Conservation (phyloP, 1,139 yeast species). For the Lodderomyces theae region DNA sequence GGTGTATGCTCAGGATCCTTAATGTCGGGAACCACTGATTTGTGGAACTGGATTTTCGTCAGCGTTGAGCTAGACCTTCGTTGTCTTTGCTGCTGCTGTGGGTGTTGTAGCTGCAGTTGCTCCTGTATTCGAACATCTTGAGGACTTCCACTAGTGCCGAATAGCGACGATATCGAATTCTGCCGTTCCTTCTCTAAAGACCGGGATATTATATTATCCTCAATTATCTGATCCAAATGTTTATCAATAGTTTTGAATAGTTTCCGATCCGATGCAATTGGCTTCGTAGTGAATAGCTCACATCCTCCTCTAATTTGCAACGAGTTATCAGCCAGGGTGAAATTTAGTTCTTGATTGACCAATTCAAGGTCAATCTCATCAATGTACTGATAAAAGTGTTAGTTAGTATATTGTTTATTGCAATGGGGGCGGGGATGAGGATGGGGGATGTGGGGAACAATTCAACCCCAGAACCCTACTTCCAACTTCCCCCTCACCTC, state of each 20-base stretch:
- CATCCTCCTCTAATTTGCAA: slow-evolving; percentile 79
- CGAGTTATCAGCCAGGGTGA: slow-evolving; percentile 84
- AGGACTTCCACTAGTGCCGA: slow-evolving; percentile 40
- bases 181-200: slow-evolving; percentile 42
- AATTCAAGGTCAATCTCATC: slow-evolving; percentile 89
- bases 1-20: slow-evolving; percentile 1
- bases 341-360: slow-evolving; percentile 81
- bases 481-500: too few species aligned
- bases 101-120: slow-evolving; percentile 22
- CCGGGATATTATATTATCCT: slow-evolving; percentile 50
- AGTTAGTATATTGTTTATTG: slow-evolving; percentile 8
- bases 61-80: slow-evolving; percentile 24
- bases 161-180: slow-evolving; percentile 33
- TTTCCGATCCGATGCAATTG: slow-evolving; percentile 86
- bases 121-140: slow-evolving; percentile 13
- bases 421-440: too few species aligned
- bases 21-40: slow-evolving; percentile 8
- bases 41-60: slow-evolving; percentile 10
- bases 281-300: slow-evolving; percentile 91
- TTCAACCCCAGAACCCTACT: too few species aligned
- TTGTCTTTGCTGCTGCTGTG: slow-evolving; percentile 18
- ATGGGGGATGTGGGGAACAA: too few species aligned
- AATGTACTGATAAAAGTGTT: slow-evolving; percentile 55
- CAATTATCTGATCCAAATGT: slow-evolving; percentile 65
- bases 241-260: slow-evolving; percentile 84